Evolutionary conservation across 805 yeast genomes (phyloP).

Genomic region (Wickerhamiella alocasiicola): DNA sequence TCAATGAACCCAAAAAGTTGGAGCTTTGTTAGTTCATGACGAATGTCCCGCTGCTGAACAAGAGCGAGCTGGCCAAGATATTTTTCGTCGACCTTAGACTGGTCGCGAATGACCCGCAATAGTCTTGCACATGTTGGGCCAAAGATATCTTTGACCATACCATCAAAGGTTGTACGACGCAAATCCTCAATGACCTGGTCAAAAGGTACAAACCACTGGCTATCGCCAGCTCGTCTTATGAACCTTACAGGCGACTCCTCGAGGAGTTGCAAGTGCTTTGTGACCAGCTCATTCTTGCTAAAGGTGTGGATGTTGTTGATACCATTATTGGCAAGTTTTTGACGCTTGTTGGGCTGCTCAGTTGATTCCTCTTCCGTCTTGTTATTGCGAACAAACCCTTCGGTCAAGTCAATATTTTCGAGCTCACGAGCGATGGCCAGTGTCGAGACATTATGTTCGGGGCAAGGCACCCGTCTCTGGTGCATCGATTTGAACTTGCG

Average conservation of each 20-base stretch:
- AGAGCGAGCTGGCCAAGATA: constrained; percentile 61
- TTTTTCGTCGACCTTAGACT: constrained; percentile 74
- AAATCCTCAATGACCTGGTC: constrained; percentile 22
- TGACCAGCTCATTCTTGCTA: constrained; percentile 27
- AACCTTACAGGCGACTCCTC: constrained; percentile 41
- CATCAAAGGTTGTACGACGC: constrained; percentile 26
- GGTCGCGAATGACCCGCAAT: constrained; percentile 59
- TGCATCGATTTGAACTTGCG: constrained; percentile 15
- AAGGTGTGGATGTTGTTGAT: background rate
- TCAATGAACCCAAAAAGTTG: constrained; percentile 63
- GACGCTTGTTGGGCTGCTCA: constrained; percentile 8
- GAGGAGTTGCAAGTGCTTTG: constrained; percentile 59
- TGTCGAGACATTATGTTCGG: constrained; percentile 18
- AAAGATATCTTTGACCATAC: constrained; percentile 25
- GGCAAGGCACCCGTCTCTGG: constrained; percentile 24
- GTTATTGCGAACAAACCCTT: constrained; percentile 12
- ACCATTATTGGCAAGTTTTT: constrained; percentile 5
- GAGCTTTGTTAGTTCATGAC: constrained; percentile 56
- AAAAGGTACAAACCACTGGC: constrained; percentile 33
- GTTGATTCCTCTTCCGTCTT: background rate
- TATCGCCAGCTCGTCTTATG: constrained; percentile 40
- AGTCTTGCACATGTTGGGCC: constrained; percentile 53
- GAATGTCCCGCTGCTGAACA: constrained; percentile 62
- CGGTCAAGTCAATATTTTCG: constrained; percentile 10
- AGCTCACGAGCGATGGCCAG: constrained; percentile 14